Evolutionary conservation across 2,329 filamentous ascomycete genomes (phyloP).

Genomic region (Pseudophaeomoniella oleicola): DNA sequence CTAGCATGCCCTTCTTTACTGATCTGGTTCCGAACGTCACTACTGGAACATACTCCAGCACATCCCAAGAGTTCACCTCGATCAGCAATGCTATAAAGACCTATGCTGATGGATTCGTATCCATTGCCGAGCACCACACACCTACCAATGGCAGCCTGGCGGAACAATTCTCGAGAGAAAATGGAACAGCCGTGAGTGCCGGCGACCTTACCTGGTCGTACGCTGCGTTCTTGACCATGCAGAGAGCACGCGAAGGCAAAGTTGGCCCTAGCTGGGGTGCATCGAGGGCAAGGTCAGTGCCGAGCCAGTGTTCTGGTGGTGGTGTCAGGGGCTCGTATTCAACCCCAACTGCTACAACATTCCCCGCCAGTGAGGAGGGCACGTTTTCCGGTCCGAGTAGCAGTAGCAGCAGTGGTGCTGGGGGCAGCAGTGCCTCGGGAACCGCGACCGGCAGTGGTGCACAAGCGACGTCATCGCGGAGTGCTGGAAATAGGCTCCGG

Average conservation of each 20-base stretch:
- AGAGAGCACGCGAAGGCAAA: conserved; percentile 13
- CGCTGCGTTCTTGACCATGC: conserved; percentile 9
- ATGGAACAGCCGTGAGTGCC: conserved; percentile 7
- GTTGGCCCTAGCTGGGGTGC: conserved; percentile 20
- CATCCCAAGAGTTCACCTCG: conserved; percentile 35
- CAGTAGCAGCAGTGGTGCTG: too few species aligned
- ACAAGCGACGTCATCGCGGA: neutral
- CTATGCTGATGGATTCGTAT: conserved; percentile 46
- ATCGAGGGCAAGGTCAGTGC: conserved; percentile 14
- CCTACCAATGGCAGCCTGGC: conserved; percentile 36
- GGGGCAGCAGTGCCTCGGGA: neutral
- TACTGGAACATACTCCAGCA: conserved; percentile 50
- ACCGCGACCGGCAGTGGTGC: neutral
- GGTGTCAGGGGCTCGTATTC: conserved; percentile 19
- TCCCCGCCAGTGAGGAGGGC: conserved; percentile 12
- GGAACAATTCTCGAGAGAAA: conserved; percentile 11
- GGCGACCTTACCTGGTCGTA: conserved; percentile 12
- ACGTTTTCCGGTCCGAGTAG: neutral
- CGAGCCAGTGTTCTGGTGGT: conserved; percentile 15
- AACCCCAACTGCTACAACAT: conserved; percentile 15
- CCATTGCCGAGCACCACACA: conserved; percentile 33
- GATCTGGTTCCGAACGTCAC: conserved; percentile 45
- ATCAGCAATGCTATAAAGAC: conserved; percentile 46
- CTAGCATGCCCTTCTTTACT: conserved; percentile 57
- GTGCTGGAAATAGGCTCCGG: conserved; percentile 2